Base-by-base conservation (phyloP, 148 eudicot species). In the Salicornia ramosissima region DNA sequence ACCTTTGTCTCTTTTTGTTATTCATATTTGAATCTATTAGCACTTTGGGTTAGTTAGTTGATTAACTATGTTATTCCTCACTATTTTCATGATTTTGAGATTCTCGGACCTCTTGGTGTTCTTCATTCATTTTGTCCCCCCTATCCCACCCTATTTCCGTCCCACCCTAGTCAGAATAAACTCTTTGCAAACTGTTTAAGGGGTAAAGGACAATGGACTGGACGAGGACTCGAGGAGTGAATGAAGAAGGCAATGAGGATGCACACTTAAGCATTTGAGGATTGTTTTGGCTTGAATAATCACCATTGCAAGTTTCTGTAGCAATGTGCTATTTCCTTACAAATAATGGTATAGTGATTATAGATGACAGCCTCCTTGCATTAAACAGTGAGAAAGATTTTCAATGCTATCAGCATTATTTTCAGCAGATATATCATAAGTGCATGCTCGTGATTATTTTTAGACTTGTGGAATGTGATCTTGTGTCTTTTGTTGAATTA, bases 401-500 rank as follows among this genome's bases (percentile, higher is more conserved):
- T 15, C 6, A 31, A 59, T 59, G 64, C 15, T 12, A 30, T 16
- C 4, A 3, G 6, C 21, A 14, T 16, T 4, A 9, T 59, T 30
- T 59, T 28, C 10, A 28, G 36, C 28, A 57, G 34, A 29, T 57
- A 57, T 28, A 57, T 57, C n/a, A n/a, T n/a, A n/a, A n/a, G n/a
- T n/a, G 1, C 25, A 25, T 29, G 25, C 33, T 22, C 13, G 31
- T 4, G 25, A 13, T 7, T 55, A 50, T 55, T 69, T 31, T 64
- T 55, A 4, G 36, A 15, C 24, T 25, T 22, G 13, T 2, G 54
- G 54, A n/a, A 59, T 16, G 51, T 71, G 43, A 50, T 42, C 21
- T n/a, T 46, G 47, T 24, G 39, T 58, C 21, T 47, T 60, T 68
- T 61, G 68, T 39, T 71, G 28, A 72, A 52, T 9, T 86, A 83